These are phyloP conservation scores for Pseudognaphalium luteoalbum DNA, from an alignment of 129 eudicot species.

Conservation along the genomic window DNA sequence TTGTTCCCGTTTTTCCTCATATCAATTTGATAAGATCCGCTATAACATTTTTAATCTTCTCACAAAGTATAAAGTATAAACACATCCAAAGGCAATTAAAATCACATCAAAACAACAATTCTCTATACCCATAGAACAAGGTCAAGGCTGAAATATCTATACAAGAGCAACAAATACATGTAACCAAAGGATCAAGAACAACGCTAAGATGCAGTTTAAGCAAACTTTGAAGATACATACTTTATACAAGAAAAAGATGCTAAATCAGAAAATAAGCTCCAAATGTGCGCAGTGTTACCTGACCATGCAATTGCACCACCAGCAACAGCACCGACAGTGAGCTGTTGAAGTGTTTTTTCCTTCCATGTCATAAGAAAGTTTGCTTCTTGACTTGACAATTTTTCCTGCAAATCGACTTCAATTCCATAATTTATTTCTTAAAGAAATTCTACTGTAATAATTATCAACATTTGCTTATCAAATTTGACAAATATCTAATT, in stretches of 20 bases:
- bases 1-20: not conserved
- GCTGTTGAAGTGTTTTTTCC: conserved; percentile 44
- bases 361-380: conserved; percentile 53
- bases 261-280: not conserved
- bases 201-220: not conserved
- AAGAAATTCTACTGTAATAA: conserved; percentile 2
- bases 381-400: conserved; percentile 61
- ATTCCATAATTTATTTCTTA: not conserved
- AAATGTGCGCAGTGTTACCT: conserved; percentile 37
- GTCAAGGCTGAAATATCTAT: no score
- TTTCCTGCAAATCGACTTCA: conserved; percentile 37
- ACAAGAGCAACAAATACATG: not conserved
- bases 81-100: not conserved
- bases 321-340: conserved; percentile 51
- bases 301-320: conserved; percentile 60
- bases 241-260: not conserved
- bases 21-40: not conserved
- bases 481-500: not conserved
- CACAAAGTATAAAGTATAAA: not conserved
- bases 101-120: no score
- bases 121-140: no score
- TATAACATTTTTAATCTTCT: not conserved
- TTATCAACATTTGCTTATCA: conserved; percentile 9
- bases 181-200: not conserved
- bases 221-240: not conserved